These are phyloP conservation scores for Camellia japonica DNA, from an alignment of 148 eudicot genomes.

Conservation along the genomic window DNA sequence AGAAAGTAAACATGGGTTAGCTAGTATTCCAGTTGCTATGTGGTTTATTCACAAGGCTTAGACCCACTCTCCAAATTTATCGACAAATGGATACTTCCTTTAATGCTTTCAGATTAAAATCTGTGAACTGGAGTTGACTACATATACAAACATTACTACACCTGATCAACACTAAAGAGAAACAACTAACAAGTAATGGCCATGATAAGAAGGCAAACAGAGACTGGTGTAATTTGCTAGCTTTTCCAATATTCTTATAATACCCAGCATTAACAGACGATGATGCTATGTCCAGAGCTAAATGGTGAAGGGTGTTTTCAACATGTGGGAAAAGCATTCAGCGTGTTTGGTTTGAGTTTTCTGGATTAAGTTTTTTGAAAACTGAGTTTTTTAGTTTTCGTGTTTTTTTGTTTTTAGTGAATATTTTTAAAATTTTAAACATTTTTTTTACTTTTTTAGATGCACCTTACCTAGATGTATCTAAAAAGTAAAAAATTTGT, in stretches of 20 bases:
- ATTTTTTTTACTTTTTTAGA: too few relatives aligned
- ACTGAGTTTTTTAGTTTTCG: too few relatives aligned
- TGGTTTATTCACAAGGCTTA: background rate
- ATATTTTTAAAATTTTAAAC: too few relatives aligned
- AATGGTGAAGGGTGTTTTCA: background rate
- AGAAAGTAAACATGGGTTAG: too few relatives aligned
- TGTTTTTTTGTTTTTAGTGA: too few relatives aligned
- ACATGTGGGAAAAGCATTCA: background rate
- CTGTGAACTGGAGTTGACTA: background rate
- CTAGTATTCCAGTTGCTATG: background rate
- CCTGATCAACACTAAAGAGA: background rate
- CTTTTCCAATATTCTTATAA: background rate
- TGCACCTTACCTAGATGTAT: too few relatives aligned
- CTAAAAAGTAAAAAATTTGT: too few relatives aligned
- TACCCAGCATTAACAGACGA: background rate
- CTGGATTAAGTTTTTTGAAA: too few relatives aligned
- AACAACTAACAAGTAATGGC: slow-evolving; percentile 3
- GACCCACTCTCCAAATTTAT: background rate
- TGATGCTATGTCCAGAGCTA: background rate
- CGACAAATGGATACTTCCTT: background rate
- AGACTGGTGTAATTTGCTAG: background rate
- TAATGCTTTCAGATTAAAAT: background rate
- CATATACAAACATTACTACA: background rate
- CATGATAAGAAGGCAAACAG: background rate
- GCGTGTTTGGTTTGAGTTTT: too few relatives aligned